These are phyloP conservation scores for Mycena olivaceomarginata DNA, from an alignment of 768 basidiomycete genomes.

Conservation along the genomic window DNA sequence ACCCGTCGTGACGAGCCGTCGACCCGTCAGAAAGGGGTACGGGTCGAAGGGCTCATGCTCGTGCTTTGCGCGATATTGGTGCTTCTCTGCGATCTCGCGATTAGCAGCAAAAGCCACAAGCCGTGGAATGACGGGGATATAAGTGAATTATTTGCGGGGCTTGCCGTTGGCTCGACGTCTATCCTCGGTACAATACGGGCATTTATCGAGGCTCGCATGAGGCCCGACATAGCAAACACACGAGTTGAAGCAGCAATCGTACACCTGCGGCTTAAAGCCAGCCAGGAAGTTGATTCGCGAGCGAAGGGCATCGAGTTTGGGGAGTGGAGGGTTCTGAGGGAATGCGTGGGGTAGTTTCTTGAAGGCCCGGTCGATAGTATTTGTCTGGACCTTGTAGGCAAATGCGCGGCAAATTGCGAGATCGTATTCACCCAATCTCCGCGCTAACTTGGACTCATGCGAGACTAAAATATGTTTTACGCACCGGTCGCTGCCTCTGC, in stretches of 20 bases:
- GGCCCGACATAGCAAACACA: conserved; percentile 50
- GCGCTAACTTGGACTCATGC: conserved; percentile 2
- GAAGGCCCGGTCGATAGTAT: conserved; percentile 41
- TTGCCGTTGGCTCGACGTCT: conserved; percentile 33
- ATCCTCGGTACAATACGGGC: conserved; percentile 54
- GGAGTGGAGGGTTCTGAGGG: conserved; percentile 41
- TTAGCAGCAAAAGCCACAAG: conserved; percentile 39
- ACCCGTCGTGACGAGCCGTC: too few relatives aligned
- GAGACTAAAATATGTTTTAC: not conserved
- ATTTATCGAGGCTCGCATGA: conserved; percentile 44
- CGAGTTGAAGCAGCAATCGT: conserved; percentile 45
- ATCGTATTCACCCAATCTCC: conserved; percentile 44
- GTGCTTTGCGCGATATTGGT: not conserved
- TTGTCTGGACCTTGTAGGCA: conserved; percentile 44
- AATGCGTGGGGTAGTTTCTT: conserved; percentile 40
- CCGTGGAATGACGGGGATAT: conserved; percentile 57
- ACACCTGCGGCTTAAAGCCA: conserved; percentile 51
- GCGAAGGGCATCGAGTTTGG: conserved; percentile 22
- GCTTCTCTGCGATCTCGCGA: conserved; percentile 4
- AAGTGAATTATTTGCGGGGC: conserved; percentile 54
- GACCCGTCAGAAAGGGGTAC: too few relatives aligned
- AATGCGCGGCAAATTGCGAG: conserved; percentile 47
- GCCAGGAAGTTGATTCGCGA: conserved; percentile 50
- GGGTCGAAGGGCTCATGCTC: not conserved
- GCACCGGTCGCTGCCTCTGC: conserved; percentile 7